Conservation (phyloP, 2,329 filamentous ascomycete species). For the Cytospora mali region DNA sequence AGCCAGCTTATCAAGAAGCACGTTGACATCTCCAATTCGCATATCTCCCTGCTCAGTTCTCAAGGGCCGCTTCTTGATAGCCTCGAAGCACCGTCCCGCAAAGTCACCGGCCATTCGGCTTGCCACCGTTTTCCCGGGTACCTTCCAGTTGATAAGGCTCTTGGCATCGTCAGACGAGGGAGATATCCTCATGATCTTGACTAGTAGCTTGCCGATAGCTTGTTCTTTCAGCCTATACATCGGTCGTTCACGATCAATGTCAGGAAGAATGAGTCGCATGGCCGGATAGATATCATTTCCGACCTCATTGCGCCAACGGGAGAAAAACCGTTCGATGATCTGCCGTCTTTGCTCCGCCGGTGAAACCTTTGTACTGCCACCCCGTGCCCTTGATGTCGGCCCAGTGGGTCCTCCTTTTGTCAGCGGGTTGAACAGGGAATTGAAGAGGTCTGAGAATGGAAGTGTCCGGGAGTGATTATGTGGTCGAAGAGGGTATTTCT, state of each 20-base stretch:
- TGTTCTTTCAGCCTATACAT: constrained; percentile 96
- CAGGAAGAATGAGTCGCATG: constrained; percentile 85
- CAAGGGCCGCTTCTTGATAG: constrained; percentile 82
- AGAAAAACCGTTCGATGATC: constrained; percentile 85
- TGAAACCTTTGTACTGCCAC: constrained; percentile 62
- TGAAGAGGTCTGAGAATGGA: constrained; percentile 78
- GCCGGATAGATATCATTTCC: constrained; percentile 93
- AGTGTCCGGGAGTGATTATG: constrained; percentile 78
- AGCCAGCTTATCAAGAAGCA: constrained; percentile 77
- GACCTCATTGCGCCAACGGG: constrained; percentile 83
- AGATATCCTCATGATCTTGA: constrained; percentile 90
- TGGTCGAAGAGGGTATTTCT: constrained; percentile 71
- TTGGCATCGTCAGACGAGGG: constrained; percentile 87
- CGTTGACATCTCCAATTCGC: constrained; percentile 88
- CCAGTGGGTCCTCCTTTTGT: constrained; percentile 72
- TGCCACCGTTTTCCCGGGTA: constrained; percentile 69
- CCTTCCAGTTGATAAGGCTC: constrained; percentile 87
- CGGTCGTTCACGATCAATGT: constrained; percentile 87
- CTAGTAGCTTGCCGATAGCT: constrained; percentile 84
- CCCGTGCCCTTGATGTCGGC: constrained; percentile 58
- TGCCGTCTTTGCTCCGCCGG: constrained; percentile 77
- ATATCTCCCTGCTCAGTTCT: constrained; percentile 73
- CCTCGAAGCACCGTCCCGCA: constrained; percentile 83
- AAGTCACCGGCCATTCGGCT: constrained; percentile 84
- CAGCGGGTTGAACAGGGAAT: constrained; percentile 78